Evolutionary conservation across 495 filamentous ascomycete species (phyloP).

Genomic region (Aspergillus asperescens): DNA sequence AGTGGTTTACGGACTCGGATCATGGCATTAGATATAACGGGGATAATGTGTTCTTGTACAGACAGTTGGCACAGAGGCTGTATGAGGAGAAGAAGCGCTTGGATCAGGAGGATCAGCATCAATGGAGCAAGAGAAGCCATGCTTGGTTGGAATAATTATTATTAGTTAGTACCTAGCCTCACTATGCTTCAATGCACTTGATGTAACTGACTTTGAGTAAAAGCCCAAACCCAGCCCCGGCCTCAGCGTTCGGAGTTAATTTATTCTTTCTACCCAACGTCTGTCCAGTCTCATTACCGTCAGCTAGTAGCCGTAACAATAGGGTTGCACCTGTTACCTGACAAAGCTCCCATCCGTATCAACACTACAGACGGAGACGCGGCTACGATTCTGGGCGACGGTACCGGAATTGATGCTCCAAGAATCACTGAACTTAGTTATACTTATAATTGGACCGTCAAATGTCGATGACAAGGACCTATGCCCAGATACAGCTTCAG

Average conservation of each 20-base stretch:
- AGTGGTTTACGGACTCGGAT: constrained; percentile 23
- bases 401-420: no score
- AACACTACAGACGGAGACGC: no score
- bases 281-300: no score
- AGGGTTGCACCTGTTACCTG: no score
- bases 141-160: neutral
- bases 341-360: no score
- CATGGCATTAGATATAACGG: constrained; percentile 18
- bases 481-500: neutral
- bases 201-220: neutral
- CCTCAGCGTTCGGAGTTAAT: neutral
- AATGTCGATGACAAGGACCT: neutral
- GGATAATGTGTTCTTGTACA: constrained; percentile 13
- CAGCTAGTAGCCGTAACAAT: no score
- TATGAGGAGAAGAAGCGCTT: constrained; percentile 14
- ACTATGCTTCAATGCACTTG: no score
- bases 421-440: neutral
- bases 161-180: neutral
- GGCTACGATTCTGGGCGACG: no score
- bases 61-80: constrained; percentile 14
- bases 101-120: constrained; percentile 2
- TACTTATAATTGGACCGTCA: neutral
- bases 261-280: no score
- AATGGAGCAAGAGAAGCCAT: constrained; percentile 14
- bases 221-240: neutral